Conservation (phyloP, 2,329 filamentous ascomycete genomes). For the Dichotomopilus funicola region DNA sequence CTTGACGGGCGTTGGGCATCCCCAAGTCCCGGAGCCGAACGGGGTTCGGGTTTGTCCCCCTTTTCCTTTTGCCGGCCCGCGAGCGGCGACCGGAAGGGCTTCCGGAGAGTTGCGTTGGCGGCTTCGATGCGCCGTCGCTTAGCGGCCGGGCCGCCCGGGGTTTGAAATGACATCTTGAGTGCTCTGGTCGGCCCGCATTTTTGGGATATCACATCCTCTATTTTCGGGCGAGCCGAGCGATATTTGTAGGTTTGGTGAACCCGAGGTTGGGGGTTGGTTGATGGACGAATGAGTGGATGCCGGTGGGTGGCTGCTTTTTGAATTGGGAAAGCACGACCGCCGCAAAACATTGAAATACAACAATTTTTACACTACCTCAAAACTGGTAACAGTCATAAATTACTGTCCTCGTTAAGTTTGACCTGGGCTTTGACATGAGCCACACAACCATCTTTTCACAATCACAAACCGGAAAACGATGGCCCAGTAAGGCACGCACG, state of each 20-base stretch:
- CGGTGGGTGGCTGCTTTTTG: no score
- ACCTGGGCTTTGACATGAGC: no score
- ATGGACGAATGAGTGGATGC: neutral
- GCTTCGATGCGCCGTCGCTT: constrained; percentile 60
- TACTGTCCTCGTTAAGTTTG: no score
- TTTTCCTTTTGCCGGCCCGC: constrained; percentile 15
- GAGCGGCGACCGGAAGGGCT: constrained; percentile 64
- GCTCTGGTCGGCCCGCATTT: constrained; percentile 1
- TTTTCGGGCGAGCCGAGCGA: neutral
- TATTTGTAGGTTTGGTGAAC: neutral
- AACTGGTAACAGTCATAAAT: no score
- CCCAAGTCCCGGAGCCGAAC: neutral
- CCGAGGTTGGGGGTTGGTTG: neutral
- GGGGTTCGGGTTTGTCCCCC: neutral
- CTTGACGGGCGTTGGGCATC: neutral
- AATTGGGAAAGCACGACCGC: no score
- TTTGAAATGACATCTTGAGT: constrained; percentile 35
- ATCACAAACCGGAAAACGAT: neutral
- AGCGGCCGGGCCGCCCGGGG: constrained; percentile 31
- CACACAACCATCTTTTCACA: no score
- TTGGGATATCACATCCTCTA: constrained; percentile 2
- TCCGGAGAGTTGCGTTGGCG: constrained; percentile 52
- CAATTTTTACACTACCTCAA: no score
- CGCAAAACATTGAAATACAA: no score
- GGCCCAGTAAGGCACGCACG: neutral